These are phyloP conservation scores for Blastomyces emzantsi DNA, from an alignment of 2,329 filamentous ascomycete genomes.

Conservation along the genomic window DNA sequence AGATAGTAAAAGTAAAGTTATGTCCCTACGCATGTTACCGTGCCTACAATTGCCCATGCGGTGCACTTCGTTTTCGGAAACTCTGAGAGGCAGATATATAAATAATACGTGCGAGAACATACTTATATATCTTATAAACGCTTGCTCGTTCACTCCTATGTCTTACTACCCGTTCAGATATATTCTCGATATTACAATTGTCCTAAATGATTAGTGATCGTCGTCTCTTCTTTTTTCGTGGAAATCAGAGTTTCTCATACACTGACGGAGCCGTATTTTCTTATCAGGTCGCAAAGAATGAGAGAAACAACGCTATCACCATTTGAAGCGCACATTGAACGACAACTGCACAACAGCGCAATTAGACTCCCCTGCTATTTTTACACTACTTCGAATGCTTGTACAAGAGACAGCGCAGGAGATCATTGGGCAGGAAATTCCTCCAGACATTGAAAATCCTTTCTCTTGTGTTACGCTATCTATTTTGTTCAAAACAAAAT, in stretches of 20 bases:
- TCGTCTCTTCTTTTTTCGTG: not conserved
- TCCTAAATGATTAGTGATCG: not conserved
- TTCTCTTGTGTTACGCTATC: not conserved
- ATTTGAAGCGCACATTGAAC: not conserved
- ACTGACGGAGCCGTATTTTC: not conserved
- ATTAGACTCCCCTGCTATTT: not conserved
- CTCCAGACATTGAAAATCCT: not conserved
- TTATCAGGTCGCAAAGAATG: not conserved
- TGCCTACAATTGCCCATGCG: not conserved
- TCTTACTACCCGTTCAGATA: not conserved
- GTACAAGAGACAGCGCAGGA: not conserved
- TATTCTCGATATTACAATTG: not conserved
- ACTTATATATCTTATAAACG: not conserved
- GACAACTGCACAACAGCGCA: not conserved
- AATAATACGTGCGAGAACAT: not conserved
- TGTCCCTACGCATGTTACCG: not conserved
- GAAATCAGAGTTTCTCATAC: not conserved
- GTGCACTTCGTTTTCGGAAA: not conserved
- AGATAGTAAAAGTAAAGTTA: not conserved
- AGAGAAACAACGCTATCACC: not conserved
- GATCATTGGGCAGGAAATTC: not conserved
- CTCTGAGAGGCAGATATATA: not conserved
- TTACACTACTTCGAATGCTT: not conserved
- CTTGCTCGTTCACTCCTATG: not conserved
- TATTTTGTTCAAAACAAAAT: not conserved